A percentile compares a stretch with the other conserved stretches of the same genome.
phyloP scores from a whole-genome alignment of 768 basidiomycete species.

The Pleurotus sapidus region DNA sequence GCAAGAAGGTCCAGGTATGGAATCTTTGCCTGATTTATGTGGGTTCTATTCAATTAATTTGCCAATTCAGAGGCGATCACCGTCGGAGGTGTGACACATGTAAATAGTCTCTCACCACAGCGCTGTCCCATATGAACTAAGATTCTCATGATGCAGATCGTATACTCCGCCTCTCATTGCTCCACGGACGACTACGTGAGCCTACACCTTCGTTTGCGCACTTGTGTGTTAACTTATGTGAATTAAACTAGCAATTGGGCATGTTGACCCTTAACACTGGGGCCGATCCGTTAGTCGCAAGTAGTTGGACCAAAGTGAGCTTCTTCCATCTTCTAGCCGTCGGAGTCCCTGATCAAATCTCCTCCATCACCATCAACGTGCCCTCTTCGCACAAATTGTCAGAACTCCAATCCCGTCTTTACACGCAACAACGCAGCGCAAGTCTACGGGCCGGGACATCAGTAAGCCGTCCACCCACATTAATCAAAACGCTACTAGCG shows the following conservation, averaged over 20 bases:
- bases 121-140: neutral
- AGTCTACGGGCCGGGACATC: slow-evolving; percentile 14
- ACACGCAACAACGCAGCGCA: slow-evolving; percentile 10
- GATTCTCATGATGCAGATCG: slow-evolving; percentile 8
- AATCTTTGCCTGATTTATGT: neutral
- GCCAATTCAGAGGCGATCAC: slow-evolving; percentile 11
- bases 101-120: neutral
- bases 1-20: slow-evolving; percentile 12
- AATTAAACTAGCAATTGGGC: slow-evolving; percentile 8
- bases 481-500: neutral
- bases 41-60: neutral
- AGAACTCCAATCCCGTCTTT: slow-evolving; percentile 11
- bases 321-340: neutral
- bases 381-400: too few relatives aligned
- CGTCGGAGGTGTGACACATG: slow-evolving; percentile 11
- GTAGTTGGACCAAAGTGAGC: slow-evolving; percentile 13
- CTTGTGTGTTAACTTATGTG: neutral
- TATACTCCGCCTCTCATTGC: slow-evolving; percentile 17
- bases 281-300: slow-evolving; percentile 12
- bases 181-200: slow-evolving; percentile 16
- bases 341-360: neutral
- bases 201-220: neutral
- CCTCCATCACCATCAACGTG: too few relatives aligned
- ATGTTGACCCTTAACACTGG: slow-evolving; percentile 10
- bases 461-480: slow-evolving; percentile 4